Evolutionary conservation across 1,139 yeast species (phyloP), one percentile per base, ranked within the genome.

Genomic region (Candida sanyaensis): DNA sequence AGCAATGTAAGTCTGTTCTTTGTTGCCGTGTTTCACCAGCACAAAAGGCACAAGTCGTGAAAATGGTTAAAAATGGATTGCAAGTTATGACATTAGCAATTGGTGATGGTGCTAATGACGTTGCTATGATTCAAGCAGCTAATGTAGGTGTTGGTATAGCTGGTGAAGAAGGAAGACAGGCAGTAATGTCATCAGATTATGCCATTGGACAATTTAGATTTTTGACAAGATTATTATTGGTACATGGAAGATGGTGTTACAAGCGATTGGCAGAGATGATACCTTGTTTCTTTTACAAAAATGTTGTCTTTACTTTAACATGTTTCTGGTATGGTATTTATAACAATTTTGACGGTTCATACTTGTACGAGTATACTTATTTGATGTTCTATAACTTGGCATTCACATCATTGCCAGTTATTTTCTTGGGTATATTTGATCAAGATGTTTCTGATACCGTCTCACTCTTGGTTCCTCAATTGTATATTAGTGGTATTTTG

Each of bases 51-150:
- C 71, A 68, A 49, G 81, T 82, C 48, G 86, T 81, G 23, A 69
- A 63, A 47, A 63, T 79, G 61, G 86, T 82, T 4, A 81, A 80
- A 55, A 63, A 70, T 30, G 68, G 68, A 28, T 71, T 82, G 47
- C 62, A 71, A 32, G 86, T 75, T n/a, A 81, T 82, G 83, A 82
- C 87, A 1, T 70, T 82, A 50, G 86, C 86, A 0, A 79, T 82
- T 57, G 87, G 87, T 36, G 87, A 82, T 64, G 87, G 87, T 52
- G 85, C 87, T 23, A 82, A 82, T 59, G 87, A 82, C 63, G 87
- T 82, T 43, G 84, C 87, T 7, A 82, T 82, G 87, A 82, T 82
- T 54, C 87, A 82, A 62, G 79, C 85, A 8, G 84, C 87, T 4
- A 78, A 82, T 61, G 80, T 82, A 42, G 87, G 87, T 47, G 80